Conservation (phyloP, 2,329 filamentous ascomycete species). For the Purpureocillium lavendulum region DNA sequence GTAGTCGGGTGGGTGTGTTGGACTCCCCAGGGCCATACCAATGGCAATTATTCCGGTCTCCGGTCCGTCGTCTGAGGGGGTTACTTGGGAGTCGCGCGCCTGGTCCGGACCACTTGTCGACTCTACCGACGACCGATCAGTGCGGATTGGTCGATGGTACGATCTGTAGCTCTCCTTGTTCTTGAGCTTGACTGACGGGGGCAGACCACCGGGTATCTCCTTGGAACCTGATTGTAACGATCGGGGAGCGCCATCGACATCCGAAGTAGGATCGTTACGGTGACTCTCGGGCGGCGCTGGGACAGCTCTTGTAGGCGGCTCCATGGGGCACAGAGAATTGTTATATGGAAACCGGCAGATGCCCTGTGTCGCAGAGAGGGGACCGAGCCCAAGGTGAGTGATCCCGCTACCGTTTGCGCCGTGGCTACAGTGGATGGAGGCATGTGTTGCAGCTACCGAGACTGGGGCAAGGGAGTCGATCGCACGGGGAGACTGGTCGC, state of each 20-base stretch:
- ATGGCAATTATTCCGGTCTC: conserved; percentile 39
- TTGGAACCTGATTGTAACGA: conserved; percentile 26
- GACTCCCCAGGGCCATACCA: conserved; percentile 68
- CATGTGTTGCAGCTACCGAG: too few species aligned
- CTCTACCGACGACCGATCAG: conserved; percentile 33
- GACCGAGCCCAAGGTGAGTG: background rate
- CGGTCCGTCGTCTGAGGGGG: conserved; percentile 19
- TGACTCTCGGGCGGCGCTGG: background rate
- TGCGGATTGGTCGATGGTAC: conserved; percentile 32
- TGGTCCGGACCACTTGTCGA: conserved; percentile 20
- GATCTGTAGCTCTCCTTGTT: conserved; percentile 24
- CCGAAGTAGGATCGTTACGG: background rate
- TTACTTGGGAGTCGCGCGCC: background rate
- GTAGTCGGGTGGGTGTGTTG: conserved; percentile 32
- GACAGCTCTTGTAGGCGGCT: background rate
- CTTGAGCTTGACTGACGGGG: conserved; percentile 17
- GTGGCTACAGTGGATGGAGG: too few species aligned
- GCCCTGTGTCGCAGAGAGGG: background rate
- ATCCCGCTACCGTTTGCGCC: too few species aligned
- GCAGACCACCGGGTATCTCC: conserved; percentile 35
- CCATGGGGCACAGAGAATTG: background rate
- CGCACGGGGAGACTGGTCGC: background rate
- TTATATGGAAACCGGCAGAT: background rate
- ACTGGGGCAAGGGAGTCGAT: too few species aligned
- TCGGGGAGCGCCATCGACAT: background rate